phyloP scores from a whole-genome alignment of 192 early-diverging fungal genomes.

The Coemansia sp. region DNA sequence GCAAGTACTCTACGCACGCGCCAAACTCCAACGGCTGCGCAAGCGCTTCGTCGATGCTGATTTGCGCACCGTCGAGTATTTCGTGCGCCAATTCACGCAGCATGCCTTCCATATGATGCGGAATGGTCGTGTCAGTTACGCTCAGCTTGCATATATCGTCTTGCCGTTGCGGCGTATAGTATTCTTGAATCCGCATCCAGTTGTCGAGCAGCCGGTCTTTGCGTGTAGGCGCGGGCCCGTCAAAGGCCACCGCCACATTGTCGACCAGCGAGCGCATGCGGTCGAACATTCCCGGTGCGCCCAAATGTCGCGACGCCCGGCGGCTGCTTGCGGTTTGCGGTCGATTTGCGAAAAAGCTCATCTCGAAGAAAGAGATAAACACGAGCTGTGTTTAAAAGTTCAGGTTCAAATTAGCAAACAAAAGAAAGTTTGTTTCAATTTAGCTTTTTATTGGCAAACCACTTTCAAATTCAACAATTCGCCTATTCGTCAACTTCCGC shows the following conservation, averaged over 20 bases:
- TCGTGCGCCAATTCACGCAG: conserved; percentile 27
- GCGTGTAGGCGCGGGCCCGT: conserved; percentile 31
- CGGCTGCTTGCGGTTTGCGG: background rate
- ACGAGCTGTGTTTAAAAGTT: background rate
- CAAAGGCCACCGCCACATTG: conserved; percentile 33
- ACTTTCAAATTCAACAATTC: too few relatives aligned
- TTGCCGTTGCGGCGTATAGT: conserved; percentile 27
- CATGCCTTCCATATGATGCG: conserved; percentile 44
- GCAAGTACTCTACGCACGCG: conserved; percentile 45
- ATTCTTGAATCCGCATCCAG: conserved; percentile 49
- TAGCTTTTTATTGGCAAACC: background rate
- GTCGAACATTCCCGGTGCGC: background rate
- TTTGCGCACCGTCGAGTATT: conserved; percentile 12
- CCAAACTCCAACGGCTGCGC: conserved; percentile 45
- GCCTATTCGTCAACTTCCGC: conserved; percentile 53
- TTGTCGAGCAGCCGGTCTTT: conserved; percentile 37
- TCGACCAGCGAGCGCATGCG: conserved; percentile 37
- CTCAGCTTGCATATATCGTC: conserved; percentile 20
- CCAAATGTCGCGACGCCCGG: background rate
- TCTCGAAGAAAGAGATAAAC: background rate
- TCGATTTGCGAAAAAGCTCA: background rate
- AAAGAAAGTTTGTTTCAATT: background rate
- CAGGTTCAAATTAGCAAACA: background rate
- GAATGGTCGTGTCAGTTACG: conserved; percentile 37
- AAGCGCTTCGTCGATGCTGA: background rate